Evolutionary conservation across 805 yeast genomes (phyloP).

Genomic region (Yarrowia sp.): DNA sequence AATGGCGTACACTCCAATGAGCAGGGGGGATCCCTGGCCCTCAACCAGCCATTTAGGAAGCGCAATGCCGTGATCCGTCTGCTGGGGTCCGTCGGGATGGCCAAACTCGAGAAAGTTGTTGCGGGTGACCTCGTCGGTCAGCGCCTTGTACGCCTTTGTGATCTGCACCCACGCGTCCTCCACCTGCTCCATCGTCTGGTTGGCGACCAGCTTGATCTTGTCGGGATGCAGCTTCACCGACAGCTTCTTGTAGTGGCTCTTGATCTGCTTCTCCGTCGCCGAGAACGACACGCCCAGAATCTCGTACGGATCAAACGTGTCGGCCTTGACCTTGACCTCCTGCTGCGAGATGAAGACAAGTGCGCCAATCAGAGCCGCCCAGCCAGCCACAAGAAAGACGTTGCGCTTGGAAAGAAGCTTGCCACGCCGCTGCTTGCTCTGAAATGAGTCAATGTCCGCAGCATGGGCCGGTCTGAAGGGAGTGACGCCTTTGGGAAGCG

Average conservation of each 20-base stretch:
- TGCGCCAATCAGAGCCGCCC: slow-evolving; percentile 54
- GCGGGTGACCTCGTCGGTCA: slow-evolving; percentile 83
- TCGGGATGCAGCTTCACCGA: slow-evolving; percentile 93
- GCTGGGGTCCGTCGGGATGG: slow-evolving; percentile 97
- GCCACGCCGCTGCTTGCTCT: slow-evolving; percentile 35
- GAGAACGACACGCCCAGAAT: slow-evolving; percentile 69
- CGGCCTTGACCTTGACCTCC: slow-evolving; percentile 36
- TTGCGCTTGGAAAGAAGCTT: slow-evolving; percentile 38
- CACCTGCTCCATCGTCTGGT: slow-evolving; percentile 58
- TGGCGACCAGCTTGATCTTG: slow-evolving; percentile 61
- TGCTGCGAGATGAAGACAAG: slow-evolving; percentile 40
- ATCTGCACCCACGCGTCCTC: slow-evolving; percentile 79
- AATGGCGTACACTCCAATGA: slow-evolving; percentile 63
- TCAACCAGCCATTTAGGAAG: slow-evolving; percentile 88
- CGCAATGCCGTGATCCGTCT: slow-evolving; percentile 88
- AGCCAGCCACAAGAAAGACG: slow-evolving; percentile 50
- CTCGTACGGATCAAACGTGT: slow-evolving; percentile 84
- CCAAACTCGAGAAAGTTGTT: slow-evolving; percentile 85
- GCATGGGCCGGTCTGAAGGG: slow-evolving; percentile 21
- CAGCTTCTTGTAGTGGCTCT: slow-evolving; percentile 78
- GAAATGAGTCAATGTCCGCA: slow-evolving; percentile 32
- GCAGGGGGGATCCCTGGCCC: slow-evolving; percentile 65
- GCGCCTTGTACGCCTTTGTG: slow-evolving; percentile 88
- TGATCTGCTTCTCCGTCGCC: slow-evolving; percentile 74
- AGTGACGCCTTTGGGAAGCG: slow-evolving; percentile 4